Evolutionary conservation across 805 yeast species (phyloP), one percentile per base, ranked within the genome.

Genomic region (Teunomyces pallodes): DNA sequence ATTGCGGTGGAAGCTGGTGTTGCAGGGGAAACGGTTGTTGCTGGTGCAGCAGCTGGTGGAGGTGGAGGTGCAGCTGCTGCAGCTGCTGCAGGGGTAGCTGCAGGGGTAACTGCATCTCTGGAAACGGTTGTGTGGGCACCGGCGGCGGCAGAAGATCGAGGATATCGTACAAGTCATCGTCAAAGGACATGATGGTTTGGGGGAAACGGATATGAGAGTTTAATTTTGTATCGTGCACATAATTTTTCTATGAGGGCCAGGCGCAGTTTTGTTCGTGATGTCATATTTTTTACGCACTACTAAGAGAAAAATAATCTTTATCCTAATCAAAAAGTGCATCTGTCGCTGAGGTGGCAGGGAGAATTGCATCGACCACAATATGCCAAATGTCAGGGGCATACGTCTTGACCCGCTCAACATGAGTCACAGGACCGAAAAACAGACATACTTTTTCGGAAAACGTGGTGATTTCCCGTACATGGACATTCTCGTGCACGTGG

Each of bases 351-450:
- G 17, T 17, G 17, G 1, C 17, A 17, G 17, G 17, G 24, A 5
- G 24, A 4, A n/a, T 24, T 10, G 36, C 42, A 26, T 70, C 76
- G 13, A 65, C 52, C 4, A 87, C 87, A 1, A 87, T 69, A 55
- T 89, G 96, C 84, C 87, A 84, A 1, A 90, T 82, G 43, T 86
- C 92, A 0, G 96, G 96, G 0, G 96, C 95, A 73, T 83, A 89
- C 0, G 92, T 86, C 66, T 89, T 90, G 47, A 90, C 87, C 54
- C 71, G 78, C 52, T 86, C 89, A 8, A 84, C 50, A 50, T 80
- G 83, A 1, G 56, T 8, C 9, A 64, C 65, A 5, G 38, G 10
- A 13, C 42, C 46, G 26, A 47, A 48, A n/a, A 24, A n/a, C 10
- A 16, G 32, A 2, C 40, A 38, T 2, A 69, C 61, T 3, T 54